Percentiles rank a stretch among this genome's conserved stretches.
Evolutionary conservation across 768 basidiomycete species (phyloP).

Genomic region (Astraeus odoratus): DNA sequence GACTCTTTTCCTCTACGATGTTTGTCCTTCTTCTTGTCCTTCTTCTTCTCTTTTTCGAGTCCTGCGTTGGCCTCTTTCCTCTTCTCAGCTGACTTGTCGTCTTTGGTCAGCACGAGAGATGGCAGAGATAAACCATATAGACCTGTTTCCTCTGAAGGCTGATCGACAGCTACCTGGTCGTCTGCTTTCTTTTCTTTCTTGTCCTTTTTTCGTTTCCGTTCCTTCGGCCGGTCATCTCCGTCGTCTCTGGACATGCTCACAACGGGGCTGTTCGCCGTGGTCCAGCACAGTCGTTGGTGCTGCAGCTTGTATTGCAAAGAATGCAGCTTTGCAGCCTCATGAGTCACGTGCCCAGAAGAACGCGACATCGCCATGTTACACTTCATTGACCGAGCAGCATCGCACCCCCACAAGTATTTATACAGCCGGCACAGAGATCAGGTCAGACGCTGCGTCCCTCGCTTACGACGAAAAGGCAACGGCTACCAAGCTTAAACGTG

Average conservation of each 20-base stretch:
- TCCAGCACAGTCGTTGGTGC: background rate
- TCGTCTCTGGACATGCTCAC: conserved; percentile 8
- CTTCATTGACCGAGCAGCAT: background rate
- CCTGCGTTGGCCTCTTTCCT: conserved; percentile 34
- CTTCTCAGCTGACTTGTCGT: conserved; percentile 15
- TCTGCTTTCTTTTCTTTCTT: conserved; percentile 15
- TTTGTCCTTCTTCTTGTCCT: conserved; percentile 31
- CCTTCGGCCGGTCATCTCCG: conserved; percentile 13
- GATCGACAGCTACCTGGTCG: conserved; percentile 2
- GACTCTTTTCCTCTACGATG: conserved; percentile 3
- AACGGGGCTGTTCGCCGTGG: background rate
- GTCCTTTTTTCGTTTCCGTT: conserved; percentile 21
- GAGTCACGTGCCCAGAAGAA: conserved; percentile 1
- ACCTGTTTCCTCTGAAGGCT: conserved; percentile 23
- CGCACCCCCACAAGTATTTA: too few species aligned
- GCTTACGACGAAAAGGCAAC: too few species aligned
- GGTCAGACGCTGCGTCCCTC: too few species aligned
- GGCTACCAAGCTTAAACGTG: background rate
- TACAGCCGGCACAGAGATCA: too few species aligned
- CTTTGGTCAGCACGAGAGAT: conserved; percentile 5
- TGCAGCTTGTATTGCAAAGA: background rate
- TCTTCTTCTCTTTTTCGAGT: conserved; percentile 41
- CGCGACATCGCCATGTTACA: conserved; percentile 1
- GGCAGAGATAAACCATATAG: background rate
- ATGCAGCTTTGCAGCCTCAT: background rate